Percentiles rank a stretch among this genome's conserved stretches.
Evolutionary conservation across 2,329 filamentous ascomycete genomes (phyloP).

Genomic region (Didymella pinodella): DNA sequence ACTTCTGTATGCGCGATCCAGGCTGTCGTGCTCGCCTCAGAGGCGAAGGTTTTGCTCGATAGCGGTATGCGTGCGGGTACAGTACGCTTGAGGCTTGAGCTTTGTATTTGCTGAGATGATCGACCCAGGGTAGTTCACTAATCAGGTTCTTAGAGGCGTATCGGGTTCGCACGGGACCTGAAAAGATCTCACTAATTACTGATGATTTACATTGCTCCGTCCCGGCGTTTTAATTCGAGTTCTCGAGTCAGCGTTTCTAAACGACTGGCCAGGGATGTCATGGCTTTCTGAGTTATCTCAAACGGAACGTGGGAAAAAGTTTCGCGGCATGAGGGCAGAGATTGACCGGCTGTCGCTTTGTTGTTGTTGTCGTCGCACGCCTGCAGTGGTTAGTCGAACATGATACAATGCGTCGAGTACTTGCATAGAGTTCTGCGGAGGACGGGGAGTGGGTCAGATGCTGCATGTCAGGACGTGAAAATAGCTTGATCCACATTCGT

Average conservation of each 20-base stretch:
- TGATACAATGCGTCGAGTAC: background rate
- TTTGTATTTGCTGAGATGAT: background rate
- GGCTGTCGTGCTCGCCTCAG: background rate
- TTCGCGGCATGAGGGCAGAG: too few species aligned
- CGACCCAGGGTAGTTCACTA: background rate
- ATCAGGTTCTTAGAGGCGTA: too few species aligned
- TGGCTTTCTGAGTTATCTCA: too few species aligned
- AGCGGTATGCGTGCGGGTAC: background rate
- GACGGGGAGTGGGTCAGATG: background rate
- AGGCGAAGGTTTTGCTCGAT: background rate
- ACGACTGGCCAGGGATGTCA: too few species aligned
- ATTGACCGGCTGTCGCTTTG: too few species aligned
- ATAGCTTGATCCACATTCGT: background rate
- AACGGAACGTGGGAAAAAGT: too few species aligned
- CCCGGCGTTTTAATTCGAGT: too few species aligned
- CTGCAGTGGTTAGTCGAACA: background rate
- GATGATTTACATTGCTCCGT: too few species aligned
- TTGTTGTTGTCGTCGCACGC: too few species aligned
- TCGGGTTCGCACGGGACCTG: too few species aligned
- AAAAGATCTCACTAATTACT: too few species aligned
- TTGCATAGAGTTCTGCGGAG: background rate
- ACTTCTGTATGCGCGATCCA: background rate
- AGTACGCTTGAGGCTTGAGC: background rate
- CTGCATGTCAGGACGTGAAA: background rate
- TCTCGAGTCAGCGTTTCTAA: too few species aligned